These are phyloP conservation scores for Dimargaris verticillata DNA, from an alignment of 192 early-diverging fungal genomes.

Conservation along the genomic window DNA sequence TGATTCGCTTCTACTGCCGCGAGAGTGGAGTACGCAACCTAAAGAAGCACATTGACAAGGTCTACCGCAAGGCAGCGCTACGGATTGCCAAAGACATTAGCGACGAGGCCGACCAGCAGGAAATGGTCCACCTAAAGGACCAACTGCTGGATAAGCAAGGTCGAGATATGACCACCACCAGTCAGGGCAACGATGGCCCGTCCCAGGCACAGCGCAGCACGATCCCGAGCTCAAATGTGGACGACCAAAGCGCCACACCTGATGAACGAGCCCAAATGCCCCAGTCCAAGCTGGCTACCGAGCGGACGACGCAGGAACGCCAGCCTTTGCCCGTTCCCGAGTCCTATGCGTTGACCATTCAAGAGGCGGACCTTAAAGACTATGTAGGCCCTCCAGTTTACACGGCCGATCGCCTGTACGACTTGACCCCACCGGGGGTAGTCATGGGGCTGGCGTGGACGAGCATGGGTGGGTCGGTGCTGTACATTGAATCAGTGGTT, in stretches of 20 bases:
- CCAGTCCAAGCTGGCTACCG: slow-evolving; percentile 2
- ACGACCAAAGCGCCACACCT: background rate
- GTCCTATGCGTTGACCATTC: slow-evolving; percentile 45
- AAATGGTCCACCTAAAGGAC: background rate
- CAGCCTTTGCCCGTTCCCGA: slow-evolving; percentile 30
- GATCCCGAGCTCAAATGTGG: no score
- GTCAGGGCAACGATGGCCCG: no score
- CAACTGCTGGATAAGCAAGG: background rate
- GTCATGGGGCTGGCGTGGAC: slow-evolving; percentile 99
- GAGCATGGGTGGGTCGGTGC: slow-evolving; percentile 81
- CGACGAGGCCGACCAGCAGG: slow-evolving; percentile 12
- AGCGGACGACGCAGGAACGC: slow-evolving; percentile 13
- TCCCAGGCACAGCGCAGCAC: no score
- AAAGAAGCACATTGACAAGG: slow-evolving; percentile 98
- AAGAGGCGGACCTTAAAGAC: slow-evolving; percentile 59
- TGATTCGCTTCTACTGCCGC: slow-evolving; percentile 86
- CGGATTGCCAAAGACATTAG: slow-evolving; percentile 56
- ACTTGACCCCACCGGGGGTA: slow-evolving; percentile 77
- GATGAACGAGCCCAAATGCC: slow-evolving; percentile 15
- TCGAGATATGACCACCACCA: background rate
- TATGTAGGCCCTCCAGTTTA: slow-evolving; percentile 85
- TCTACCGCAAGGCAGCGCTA: slow-evolving; percentile 91
- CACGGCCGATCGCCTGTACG: slow-evolving; percentile 81
- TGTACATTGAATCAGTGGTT: slow-evolving; percentile 91
- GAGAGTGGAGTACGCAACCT: slow-evolving; percentile 95